Evolutionary conservation across 495 filamentous ascomycete species (phyloP).

Genomic region (Penicillium diatomitis): DNA sequence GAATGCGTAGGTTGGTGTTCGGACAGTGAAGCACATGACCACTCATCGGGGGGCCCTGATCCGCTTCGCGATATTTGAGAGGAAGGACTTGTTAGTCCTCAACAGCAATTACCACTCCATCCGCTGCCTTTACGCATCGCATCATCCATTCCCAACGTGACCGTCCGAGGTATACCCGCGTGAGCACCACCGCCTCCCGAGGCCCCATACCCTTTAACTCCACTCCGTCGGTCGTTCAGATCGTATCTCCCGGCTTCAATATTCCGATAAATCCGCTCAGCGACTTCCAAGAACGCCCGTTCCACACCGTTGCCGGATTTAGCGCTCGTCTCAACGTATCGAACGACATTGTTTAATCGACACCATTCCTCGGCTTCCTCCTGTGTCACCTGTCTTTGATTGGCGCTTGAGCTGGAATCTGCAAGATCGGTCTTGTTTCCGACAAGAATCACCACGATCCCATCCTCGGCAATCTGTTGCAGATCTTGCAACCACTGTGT

Average conservation of each 20-base stretch:
- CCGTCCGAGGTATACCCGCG: constrained; percentile 36
- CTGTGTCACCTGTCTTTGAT: constrained; percentile 66
- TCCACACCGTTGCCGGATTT: constrained; percentile 93
- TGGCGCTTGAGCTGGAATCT: constrained; percentile 35
- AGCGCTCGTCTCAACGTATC: constrained; percentile 92
- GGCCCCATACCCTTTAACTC: constrained; percentile 73
- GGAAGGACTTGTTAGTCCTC: not conserved
- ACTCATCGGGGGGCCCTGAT: no score
- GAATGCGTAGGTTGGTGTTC: no score
- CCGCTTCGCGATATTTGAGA: no score
- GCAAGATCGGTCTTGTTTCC: constrained; percentile 90
- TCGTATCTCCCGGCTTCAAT: constrained; percentile 91
- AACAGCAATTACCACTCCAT: constrained; percentile 42
- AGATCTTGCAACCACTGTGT: constrained; percentile 90
- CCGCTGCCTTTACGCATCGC: constrained; percentile 39
- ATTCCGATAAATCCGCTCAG: constrained; percentile 88
- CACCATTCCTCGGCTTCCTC: constrained; percentile 88
- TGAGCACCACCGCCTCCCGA: constrained; percentile 29
- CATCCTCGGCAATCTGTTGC: constrained; percentile 82
- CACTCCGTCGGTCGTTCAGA: constrained; percentile 83
- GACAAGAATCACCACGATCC: constrained; percentile 87
- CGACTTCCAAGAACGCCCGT: constrained; percentile 82
- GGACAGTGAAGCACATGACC: no score
- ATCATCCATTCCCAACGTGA: constrained; percentile 51
- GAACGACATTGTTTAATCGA: constrained; percentile 64